These are phyloP conservation scores for Ploettnerulaceae sp. DNA, from an alignment of 2,329 filamentous ascomycete genomes.

Conservation along the genomic window DNA sequence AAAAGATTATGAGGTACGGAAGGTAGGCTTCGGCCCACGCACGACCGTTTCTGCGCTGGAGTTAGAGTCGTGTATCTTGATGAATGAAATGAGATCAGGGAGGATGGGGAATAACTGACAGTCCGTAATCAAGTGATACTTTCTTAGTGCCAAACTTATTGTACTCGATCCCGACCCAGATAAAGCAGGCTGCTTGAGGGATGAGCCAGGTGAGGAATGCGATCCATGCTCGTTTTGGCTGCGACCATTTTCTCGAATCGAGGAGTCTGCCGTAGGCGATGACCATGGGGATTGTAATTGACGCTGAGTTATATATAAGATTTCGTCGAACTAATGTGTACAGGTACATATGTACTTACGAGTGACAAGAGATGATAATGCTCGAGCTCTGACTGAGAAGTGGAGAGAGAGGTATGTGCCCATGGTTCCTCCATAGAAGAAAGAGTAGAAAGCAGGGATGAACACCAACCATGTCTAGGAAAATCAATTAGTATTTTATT, in stretches of 20 bases:
- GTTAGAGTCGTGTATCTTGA: no score
- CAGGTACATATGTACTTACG: slow-evolving; percentile 31
- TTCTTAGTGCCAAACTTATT: slow-evolving; percentile 16
- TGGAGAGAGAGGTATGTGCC: slow-evolving; percentile 49
- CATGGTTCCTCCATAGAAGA: slow-evolving; percentile 38
- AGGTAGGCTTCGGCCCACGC: slow-evolving; percentile 21
- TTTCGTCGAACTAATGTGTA: no score
- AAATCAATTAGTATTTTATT: no score
- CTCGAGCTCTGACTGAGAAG: slow-evolving; percentile 64
- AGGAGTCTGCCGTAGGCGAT: slow-evolving; percentile 24
- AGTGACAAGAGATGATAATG: slow-evolving; percentile 42
- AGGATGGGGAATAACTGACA: slow-evolving; percentile 13
- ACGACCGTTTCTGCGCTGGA: no score
- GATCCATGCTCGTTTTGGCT: slow-evolving; percentile 29
- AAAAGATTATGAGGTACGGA: slow-evolving; percentile 20
- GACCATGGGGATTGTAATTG: slow-evolving; percentile 17
- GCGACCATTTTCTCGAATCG: slow-evolving; percentile 31
- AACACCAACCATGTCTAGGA: slow-evolving; percentile 34
- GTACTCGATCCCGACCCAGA: slow-evolving; percentile 32
- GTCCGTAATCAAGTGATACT: slow-evolving; percentile 12
- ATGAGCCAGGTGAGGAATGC: slow-evolving; percentile 31
- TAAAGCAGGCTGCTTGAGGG: slow-evolving; percentile 31
- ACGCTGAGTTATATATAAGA: neutral
- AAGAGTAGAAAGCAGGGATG: slow-evolving; percentile 36
- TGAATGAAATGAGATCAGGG: no score